Evolutionary conservation across 108 stramenopile species (phyloP), one percentile per base, ranked within the genome.

Genomic region (Conticribra weissflogii): DNA sequence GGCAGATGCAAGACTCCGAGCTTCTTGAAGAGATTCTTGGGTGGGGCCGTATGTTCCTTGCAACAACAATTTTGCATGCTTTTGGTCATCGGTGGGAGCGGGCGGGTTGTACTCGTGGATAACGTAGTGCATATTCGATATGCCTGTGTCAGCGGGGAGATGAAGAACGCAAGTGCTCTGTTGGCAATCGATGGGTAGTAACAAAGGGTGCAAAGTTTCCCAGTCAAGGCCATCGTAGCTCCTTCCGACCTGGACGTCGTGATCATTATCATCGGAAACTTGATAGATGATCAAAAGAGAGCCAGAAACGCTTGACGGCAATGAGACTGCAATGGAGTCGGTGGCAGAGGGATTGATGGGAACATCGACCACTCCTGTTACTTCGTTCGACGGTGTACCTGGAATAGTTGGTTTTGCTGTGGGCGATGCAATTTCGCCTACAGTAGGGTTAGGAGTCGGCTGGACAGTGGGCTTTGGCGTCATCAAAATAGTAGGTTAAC

Each of bases 1-100:
- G 5, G 72, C 46, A 25, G 55, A 56, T 34, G 32, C 17, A 24
- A 47, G 18, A 25, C 22, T 32, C 45, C 63, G 55, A 32, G 63
- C 63, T 32, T 73, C 54, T 1, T 54, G 1, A 18, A 73, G 54
- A 15, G 72, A 66, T 65, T 51, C 36, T 0, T 32, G 21, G 21
- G 63, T 73, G 1, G 72, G 63, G 17, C 72, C 72, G 29, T 28
- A 73, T 12, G 72, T 57, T 24, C 56, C 72, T 59, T 73, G 72
- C 3, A 66, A 34, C 8, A 73, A 54, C 8, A 73, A 30, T 49
- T 34, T 57, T 0, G 72, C 72, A 21, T 16, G 27, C 5, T 2
- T 50, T 36, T 65, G 63, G 15, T 54, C 52, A 2, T 27, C 2
- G 5, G 72, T 32, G 19, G 15, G 9, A 15, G 63, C 47, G 1